Evolutionary conservation across 768 basidiomycete species (phyloP).

Genomic region (Scleroderma bovista): DNA sequence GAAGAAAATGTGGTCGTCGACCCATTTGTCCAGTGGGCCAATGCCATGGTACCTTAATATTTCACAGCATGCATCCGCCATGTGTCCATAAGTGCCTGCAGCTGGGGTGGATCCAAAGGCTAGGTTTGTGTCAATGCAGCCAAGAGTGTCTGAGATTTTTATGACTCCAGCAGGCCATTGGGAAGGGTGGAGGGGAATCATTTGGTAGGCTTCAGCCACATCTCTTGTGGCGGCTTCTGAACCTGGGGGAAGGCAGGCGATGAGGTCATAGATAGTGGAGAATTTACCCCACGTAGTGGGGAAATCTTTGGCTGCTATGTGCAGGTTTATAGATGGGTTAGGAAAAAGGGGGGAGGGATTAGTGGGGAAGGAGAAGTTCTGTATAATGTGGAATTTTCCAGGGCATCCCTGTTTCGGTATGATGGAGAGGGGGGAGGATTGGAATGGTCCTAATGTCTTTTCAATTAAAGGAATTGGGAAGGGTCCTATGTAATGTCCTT

Average conservation of each 20-base stretch:
- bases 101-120: neutral
- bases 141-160: conserved; percentile 13
- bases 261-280: neutral
- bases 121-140: conserved; percentile 1
- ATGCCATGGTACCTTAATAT: conserved; percentile 1
- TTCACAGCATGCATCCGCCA: conserved; percentile 1
- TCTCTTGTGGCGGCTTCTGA: conserved; percentile 28
- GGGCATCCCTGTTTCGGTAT: conserved; percentile 32
- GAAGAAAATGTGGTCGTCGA: conserved; percentile 1
- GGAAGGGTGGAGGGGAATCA: conserved; percentile 20
- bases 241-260: conserved; percentile 21
- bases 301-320: neutral
- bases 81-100: neutral
- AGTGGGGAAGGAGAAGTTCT: conserved; percentile 30
- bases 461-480: conserved; percentile 20
- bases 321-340: neutral
- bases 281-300: conserved; percentile 9
- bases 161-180: conserved; percentile 27
- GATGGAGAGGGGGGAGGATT: conserved; percentile 31
- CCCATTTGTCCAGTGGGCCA: neutral
- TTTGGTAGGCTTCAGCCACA: conserved; percentile 30
- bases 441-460: conserved; percentile 31
- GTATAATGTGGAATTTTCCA: conserved; percentile 28
- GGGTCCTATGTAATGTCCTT: conserved; percentile 30
- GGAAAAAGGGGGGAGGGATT: neutral